These are phyloP conservation scores for Aureococcus anophagefferens DNA, from an alignment of 108 stramenopile genomes.

Conservation along the genomic window DNA sequence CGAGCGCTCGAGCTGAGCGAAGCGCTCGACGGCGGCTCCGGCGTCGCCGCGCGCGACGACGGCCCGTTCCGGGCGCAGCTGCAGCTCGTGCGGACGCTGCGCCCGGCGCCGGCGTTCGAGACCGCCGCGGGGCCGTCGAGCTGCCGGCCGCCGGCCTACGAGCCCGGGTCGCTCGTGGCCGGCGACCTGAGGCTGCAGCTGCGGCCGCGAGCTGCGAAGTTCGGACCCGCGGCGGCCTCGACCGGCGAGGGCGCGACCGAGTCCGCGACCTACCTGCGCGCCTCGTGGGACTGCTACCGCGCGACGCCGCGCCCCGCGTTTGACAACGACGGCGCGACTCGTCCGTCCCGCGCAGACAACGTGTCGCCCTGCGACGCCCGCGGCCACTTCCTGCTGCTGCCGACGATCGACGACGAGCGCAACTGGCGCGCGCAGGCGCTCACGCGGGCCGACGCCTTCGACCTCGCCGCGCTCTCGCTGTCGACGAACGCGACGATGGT, in stretches of 20 bases:
- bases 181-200: slow-evolving; percentile 34
- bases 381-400: slow-evolving; percentile 50
- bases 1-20: too few relatives aligned
- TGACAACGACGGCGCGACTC: too few relatives aligned
- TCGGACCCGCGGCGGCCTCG: slow-evolving; percentile 12
- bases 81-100: slow-evolving; percentile 45
- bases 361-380: slow-evolving; percentile 47
- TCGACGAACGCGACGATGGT: slow-evolving; percentile 37
- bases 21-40: too few relatives aligned
- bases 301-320: too few relatives aligned
- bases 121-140: slow-evolving; percentile 22
- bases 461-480: slow-evolving; percentile 36
- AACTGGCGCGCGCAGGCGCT: slow-evolving; percentile 49
- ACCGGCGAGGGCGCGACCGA: slow-evolving; percentile 3
- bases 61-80: slow-evolving; percentile 44
- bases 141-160: slow-evolving; percentile 39
- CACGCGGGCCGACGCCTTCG: slow-evolving; percentile 30
- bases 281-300: too few relatives aligned
- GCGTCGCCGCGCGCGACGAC: not conserved
- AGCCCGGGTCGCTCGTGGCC: slow-evolving; percentile 40
- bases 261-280: slow-evolving; percentile 39
- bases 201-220: slow-evolving; percentile 28
- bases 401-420: slow-evolving; percentile 17
- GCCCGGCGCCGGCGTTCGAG: slow-evolving; percentile 40
- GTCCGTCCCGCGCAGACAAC: too few relatives aligned